Evolutionary conservation across 1,284 basidiomycete genomes (phyloP).

Genomic region (Moesziomyces globuligerus): DNA sequence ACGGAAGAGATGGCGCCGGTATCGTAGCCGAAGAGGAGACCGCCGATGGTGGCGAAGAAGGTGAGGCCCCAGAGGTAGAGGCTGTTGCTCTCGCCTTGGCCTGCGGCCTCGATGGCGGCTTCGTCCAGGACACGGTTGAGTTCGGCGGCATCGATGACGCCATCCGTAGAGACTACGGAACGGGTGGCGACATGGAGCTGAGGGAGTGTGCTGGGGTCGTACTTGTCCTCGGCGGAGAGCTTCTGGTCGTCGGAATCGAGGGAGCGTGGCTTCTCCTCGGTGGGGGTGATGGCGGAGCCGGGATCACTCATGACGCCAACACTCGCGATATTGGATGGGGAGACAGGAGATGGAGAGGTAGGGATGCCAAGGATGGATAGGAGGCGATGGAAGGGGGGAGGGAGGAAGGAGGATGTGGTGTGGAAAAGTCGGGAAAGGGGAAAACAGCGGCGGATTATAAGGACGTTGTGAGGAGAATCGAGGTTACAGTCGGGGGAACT

Average conservation of each 20-base stretch:
- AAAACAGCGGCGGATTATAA: constrained; percentile 8
- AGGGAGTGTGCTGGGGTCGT: constrained; percentile 10
- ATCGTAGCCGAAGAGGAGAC: constrained; percentile 51
- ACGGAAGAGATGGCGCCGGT: constrained; percentile 37
- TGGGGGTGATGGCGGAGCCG: constrained; percentile 11
- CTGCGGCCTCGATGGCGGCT: constrained; percentile 52
- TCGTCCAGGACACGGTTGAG: constrained; percentile 45
- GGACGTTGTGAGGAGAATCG: neutral
- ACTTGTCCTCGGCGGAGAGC: constrained; percentile 20
- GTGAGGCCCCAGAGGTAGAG: constrained; percentile 50
- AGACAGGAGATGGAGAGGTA: neutral
- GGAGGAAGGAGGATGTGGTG: neutral
- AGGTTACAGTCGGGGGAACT: constrained; percentile 1
- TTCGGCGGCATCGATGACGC: constrained; percentile 40
- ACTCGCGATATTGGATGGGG: too few relatives aligned
- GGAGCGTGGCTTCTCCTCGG: constrained; percentile 26
- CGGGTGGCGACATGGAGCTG: constrained; percentile 29
- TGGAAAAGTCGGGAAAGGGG: neutral
- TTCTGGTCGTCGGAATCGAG: constrained; percentile 22
- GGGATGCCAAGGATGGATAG: neutral
- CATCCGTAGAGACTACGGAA: constrained; percentile 42
- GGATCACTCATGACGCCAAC: constrained; percentile 29
- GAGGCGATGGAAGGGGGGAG: neutral
- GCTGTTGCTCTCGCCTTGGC: constrained; percentile 40
- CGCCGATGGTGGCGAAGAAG: constrained; percentile 46